Base-by-base conservation (phyloP, 108 stramenopile genomes). In the Nannochloropsis salina region DNA sequence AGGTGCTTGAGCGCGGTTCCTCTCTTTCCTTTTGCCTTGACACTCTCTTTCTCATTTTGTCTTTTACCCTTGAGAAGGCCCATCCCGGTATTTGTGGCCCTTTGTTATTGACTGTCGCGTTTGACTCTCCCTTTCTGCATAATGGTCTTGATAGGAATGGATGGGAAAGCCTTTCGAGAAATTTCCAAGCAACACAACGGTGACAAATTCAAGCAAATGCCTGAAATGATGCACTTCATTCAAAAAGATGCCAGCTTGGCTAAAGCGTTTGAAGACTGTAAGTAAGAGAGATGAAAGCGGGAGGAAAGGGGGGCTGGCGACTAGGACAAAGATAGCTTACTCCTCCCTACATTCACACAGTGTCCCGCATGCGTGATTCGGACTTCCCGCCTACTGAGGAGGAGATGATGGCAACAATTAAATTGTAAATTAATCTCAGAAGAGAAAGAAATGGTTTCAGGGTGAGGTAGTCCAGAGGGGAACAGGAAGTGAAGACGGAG, bases 331-430 rank as follows among this genome's bases (percentile, higher is more conserved):
- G 61, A 74, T 8, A 6, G n/a, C n/a, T 74, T 74, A 8, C 61
- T 4, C 61, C 15, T n/a, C 6, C 6, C 15, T 8, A 6, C 2
- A 74, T n/a, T n/a, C 61, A 6, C 61, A 74, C 61, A 74, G 61
- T 74, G 61, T 15, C 61, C 20, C 20, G 61, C 61, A 74, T 6
- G 61, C 15, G n/a, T 15, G 61, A n/a, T 1, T 15, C 3, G 61
- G n/a, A 74, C 61, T 74, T 74, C 61, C 61, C 61, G 61, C 61
- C 61, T n/a, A 74, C 61, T 74, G 61, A 74, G 61, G 2, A 74
- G n/a, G 61, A 15, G 20, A 74, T 74, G 61, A 74, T 74, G 61
- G 61, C 61, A 6, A n/a, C 61, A n/a, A 3, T 31, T 31, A 1
- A 31, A 31, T 31, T 31, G 31, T n/a, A 74, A 74, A 6, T 0